Base-by-base conservation (phyloP, 345 rosid species). In the Pistacia vera region DNA sequence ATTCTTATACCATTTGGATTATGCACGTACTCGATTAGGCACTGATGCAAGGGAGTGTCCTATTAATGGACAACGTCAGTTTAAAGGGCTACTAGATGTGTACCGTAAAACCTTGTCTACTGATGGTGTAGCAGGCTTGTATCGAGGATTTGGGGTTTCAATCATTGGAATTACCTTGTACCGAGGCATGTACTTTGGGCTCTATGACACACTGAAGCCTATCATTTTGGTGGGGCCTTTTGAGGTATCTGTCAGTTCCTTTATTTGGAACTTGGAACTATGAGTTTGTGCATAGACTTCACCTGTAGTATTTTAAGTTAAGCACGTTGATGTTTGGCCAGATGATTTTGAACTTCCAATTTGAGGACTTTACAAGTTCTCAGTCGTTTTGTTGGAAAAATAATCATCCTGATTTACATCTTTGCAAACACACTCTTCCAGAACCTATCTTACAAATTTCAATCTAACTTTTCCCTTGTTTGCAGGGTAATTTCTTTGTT, bases 131-230 rank as follows among this genome's bases (percentile, higher is more conserved):
- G 80, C 54, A 2, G 97, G 99, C 20, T 85, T 93, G 49, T 96
- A 96, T 76, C 87, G 97, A 18, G 99, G 99, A 74, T 93, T 96
- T 80, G 83, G 98, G 2, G 93, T 90, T 79, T 96, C 99, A 20
- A 93, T 91, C 51, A n/a, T 92, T 62, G 98, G 99, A 35, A 96
- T 96, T 70, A 92, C 97, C 36, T 82, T 96, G 52, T 96, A 96
- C 74, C 86, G 95, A 28, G 98, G 97, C 86, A 85, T 93, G 94
- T 96, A 93, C 78, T 96, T 96, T 73, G 99, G 99, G 76, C 80
- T 96, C 78, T 96, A 96, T 25, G 98, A 90, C 80, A 93, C 94
- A 38, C 59, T 92, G 88, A 96, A 96, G 84, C 99, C 99, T 70
- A 71, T 88, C 52, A 64, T 96, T 77, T 74, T 96, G 79, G 95